These are phyloP conservation scores for Chlamydomonas schloesseri DNA, from an alignment of 139 green algal genomes.

Conservation along the genomic window DNA sequence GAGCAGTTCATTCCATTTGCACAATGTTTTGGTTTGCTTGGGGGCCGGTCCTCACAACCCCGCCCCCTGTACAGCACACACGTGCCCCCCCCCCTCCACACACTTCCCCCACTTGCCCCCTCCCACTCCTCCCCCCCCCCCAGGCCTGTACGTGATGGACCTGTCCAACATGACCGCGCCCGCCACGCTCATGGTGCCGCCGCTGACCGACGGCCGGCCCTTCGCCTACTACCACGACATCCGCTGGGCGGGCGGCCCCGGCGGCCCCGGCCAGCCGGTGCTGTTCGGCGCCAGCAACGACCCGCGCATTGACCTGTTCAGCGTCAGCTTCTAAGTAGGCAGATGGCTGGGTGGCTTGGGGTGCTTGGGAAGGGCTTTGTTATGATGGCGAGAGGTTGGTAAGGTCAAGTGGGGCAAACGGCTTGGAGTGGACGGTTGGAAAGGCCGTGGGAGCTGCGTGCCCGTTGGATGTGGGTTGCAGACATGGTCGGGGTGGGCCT, in stretches of 20 bases:
- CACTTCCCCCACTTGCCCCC: background rate
- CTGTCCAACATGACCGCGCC: slow-evolving; percentile 8
- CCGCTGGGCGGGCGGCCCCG: slow-evolving; percentile 21
- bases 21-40: no score
- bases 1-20: no score
- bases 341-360: background rate
- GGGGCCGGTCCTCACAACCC: background rate
- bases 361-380: no score
- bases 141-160: slow-evolving; percentile 43
- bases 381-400: no score
- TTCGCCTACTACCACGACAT: slow-evolving; percentile 44
- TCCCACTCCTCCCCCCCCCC: background rate
- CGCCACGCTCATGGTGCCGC: background rate
- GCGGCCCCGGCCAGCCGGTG: background rate
- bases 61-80: no score
- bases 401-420: no score
- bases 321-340: background rate
- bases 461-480: no score
- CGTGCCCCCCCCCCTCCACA: background rate
- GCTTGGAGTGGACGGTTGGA: no score
- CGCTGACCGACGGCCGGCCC: background rate
- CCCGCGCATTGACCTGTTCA: slow-evolving; percentile 32
- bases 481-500: no score
- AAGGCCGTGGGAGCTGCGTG: no score
- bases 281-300: slow-evolving; percentile 35